Evolutionary conservation across 75 land plant genomes (phyloP).

Genomic region (Picea glauca): DNA sequence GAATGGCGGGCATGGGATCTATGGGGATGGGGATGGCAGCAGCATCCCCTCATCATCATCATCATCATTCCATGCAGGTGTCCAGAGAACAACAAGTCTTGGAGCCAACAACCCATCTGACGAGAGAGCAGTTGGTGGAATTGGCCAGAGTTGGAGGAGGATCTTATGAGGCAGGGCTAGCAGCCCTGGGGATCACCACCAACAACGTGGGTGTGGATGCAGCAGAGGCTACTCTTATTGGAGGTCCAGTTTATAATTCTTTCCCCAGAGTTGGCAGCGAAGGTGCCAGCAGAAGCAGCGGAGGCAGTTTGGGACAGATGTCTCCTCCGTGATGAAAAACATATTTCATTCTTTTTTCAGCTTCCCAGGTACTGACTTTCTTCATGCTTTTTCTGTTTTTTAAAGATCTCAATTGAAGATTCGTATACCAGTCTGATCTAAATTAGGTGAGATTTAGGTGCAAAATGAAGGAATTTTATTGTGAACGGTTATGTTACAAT

Average conservation of each 20-base stretch:
- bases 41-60: too few relatives aligned
- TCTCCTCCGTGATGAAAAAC: background rate
- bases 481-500: too few relatives aligned
- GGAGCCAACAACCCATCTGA: constrained; percentile 11
- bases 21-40: background rate
- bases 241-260: background rate
- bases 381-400: background rate
- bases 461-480: too few relatives aligned
- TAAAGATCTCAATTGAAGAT: too few relatives aligned
- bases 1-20: background rate
- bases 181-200: constrained; percentile 19
- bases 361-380: background rate
- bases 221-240: background rate
- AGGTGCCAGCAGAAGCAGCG: constrained; percentile 5
- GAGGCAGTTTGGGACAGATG: constrained; percentile 3
- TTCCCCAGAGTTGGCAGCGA: constrained; percentile 3
- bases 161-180: constrained; percentile 32
- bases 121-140: constrained; percentile 36
- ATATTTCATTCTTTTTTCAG: background rate
- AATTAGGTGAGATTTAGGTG: too few relatives aligned
- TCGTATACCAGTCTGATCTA: too few relatives aligned
- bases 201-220: background rate
- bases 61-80: constrained; percentile 1
- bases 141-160: constrained; percentile 36
- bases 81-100: background rate